Percentiles rank a stretch among this genome's conserved stretches.
phyloP scores from a whole-genome alignment of 257 asterid species.

The Ocimum tenuiflorum region DNA sequence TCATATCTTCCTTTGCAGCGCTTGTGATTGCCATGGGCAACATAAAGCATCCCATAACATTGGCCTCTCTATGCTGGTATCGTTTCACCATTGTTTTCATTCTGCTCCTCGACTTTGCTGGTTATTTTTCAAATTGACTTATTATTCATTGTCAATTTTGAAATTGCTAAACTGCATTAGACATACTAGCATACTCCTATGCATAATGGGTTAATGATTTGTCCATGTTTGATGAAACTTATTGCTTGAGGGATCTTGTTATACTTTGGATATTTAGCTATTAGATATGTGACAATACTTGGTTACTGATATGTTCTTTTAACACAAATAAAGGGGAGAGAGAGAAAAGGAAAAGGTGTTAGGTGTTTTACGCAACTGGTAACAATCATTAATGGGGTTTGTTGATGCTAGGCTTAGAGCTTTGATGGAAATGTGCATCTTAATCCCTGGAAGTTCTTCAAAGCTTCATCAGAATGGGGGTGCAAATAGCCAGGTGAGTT shows the following conservation, averaged over 20 bases:
- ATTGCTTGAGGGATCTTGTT: not conserved
- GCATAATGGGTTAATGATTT: not conserved
- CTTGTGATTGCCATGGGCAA: not conserved
- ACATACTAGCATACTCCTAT: not conserved
- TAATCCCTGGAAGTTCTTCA: conserved; percentile 70
- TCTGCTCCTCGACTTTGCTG: not conserved
- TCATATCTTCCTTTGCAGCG: not conserved
- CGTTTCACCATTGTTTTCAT: not conserved
- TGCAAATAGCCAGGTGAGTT: conserved; percentile 49
- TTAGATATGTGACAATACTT: not conserved
- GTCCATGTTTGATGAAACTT: not conserved
- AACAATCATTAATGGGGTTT: conserved; percentile 4
- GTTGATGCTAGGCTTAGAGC: conserved; percentile 69
- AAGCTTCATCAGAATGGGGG: conserved; percentile 49
- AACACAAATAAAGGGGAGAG: too few relatives aligned
- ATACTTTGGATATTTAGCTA: not conserved
- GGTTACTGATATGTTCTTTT: too few relatives aligned
- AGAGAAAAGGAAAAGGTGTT: not conserved
- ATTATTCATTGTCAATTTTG: not conserved
- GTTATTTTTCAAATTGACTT: not conserved
- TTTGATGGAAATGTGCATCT: conserved; percentile 94
- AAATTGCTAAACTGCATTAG: not conserved
- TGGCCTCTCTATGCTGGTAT: not conserved
- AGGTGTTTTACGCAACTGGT: not conserved
- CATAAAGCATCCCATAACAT: not conserved